Base-by-base conservation (phyloP, 805 yeast species). In the Myxozyma neglecta region DNA sequence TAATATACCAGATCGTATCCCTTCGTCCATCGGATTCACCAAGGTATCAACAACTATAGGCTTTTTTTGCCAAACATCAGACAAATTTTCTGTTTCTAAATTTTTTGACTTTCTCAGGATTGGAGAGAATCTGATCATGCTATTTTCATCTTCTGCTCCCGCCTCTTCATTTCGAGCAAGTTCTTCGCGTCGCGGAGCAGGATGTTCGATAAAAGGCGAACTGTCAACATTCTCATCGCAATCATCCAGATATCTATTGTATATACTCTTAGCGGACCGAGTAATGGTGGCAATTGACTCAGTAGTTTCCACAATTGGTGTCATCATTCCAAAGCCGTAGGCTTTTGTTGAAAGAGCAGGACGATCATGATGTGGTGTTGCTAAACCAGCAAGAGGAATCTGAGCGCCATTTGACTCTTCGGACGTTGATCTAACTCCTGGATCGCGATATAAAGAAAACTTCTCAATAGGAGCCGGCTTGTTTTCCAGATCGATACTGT, bases 1-100 rank as follows among this genome's bases (percentile, higher is more conserved):
- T 16, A 85, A 62, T 8, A 85, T 72, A 6, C 71, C 66, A 6
- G 64, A 69, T 62, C 82, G 77, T 29, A 83, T 64, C 1, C 65
- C 66, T 3, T 71, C 71, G 69, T 81, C 84, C 47, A 81, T 74
- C 2, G 92, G 87, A 51, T 80, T n/a, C 70, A 72, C 40, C 72
- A 61, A 65, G 40, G 60, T 64, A 16, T 45, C 70, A 18, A 34
- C 20, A n/a, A 68, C 60, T 8, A 63, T 29, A 3, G 68, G 66
- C 20, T 53, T 46, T 11, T 37, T 36, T 3, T 20, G 20, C 66
- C 66, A 63, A 10, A 63, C 5, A 10, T 40, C 35, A n/a, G 16
- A 39, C 14, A 37, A 8, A 53, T 44, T 24, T 4, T 16, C 37
- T 10, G 36, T 57, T n/a, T 36, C 24, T 13, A n/a, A 16, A 18